Conservation (phyloP, 768 basidiomycete species). For the Lactarius sp. region DNA sequence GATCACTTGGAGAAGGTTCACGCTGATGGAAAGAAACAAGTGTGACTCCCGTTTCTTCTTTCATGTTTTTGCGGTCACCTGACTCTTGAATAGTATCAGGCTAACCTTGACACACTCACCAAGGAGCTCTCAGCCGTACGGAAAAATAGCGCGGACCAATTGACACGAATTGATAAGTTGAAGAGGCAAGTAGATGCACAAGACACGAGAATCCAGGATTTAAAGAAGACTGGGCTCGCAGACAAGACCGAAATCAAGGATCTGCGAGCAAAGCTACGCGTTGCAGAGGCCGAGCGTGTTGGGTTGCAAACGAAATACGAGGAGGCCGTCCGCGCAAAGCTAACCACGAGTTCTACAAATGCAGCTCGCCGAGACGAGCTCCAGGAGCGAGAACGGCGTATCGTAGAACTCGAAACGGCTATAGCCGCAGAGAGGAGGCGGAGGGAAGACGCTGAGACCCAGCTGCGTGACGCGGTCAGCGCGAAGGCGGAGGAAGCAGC, state of each 20-base stretch:
- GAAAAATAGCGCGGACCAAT: constrained; percentile 45
- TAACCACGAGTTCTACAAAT: constrained; percentile 46
- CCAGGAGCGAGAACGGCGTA: constrained; percentile 47
- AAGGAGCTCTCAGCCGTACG: constrained; percentile 49
- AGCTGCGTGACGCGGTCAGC: constrained; percentile 38
- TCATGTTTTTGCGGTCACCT: constrained; percentile 13
- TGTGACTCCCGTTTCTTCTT: constrained; percentile 34
- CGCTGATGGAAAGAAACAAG: constrained; percentile 59
- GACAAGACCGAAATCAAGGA: constrained; percentile 65
- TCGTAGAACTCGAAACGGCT: constrained; percentile 53
- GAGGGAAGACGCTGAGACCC: constrained; percentile 44
- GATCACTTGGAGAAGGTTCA: constrained; percentile 61
- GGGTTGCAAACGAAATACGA: constrained; percentile 49
- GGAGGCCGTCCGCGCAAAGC: constrained; percentile 48
- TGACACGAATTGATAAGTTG: constrained; percentile 53
- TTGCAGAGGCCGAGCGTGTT: constrained; percentile 51
- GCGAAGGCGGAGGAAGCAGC: constrained; percentile 41
- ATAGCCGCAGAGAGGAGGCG: constrained; percentile 47
- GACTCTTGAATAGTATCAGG: constrained; percentile 45
- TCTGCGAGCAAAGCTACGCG: constrained; percentile 51
- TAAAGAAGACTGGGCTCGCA: constrained; percentile 43
- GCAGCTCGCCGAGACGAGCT: constrained; percentile 50
- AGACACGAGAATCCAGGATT: constrained; percentile 56
- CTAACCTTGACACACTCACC: constrained; percentile 55
- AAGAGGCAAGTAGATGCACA: constrained; percentile 56